phyloP scores from a whole-genome alignment of 2,329 filamentous ascomycete species.

The Ophiosphaerella herpotricha region DNA sequence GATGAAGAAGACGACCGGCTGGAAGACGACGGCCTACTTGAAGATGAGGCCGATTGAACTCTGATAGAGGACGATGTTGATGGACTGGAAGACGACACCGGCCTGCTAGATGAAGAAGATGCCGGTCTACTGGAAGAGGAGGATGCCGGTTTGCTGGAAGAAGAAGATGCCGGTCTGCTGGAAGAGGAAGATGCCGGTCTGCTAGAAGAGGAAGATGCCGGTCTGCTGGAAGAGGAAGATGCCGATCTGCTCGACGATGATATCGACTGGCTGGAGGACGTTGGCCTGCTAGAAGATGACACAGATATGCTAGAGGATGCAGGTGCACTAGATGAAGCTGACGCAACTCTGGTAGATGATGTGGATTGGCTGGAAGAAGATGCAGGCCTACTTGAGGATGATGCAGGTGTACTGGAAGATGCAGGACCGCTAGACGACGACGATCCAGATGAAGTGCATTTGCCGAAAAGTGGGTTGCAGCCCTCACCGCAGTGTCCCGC shows the following conservation, averaged over 20 bases:
- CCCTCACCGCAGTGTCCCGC: constrained; percentile 2
- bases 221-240: not conserved
- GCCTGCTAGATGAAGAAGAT: not conserved
- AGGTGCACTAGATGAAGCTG: not conserved
- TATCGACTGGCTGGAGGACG: not conserved
- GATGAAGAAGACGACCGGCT: not conserved
- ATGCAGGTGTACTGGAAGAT: not conserved
- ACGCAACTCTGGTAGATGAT: not conserved
- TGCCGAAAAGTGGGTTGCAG: constrained; percentile 11
- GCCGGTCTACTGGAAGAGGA: not conserved
- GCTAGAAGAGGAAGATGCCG: not conserved
- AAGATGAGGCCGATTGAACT: not conserved
- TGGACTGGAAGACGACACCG: not conserved
- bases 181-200: not conserved
- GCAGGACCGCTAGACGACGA: not conserved
- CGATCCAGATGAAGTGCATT: constrained; percentile 1
- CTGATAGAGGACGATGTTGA: not conserved
- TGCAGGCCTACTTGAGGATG: not conserved
- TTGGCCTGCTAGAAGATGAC: not conserved
- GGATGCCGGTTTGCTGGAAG: not conserved
- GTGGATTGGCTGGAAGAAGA: not conserved
- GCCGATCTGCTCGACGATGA: not conserved
- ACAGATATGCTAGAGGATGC: not conserved
- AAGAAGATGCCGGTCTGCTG: not conserved
- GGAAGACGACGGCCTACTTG: not conserved